These are phyloP conservation scores for Aspergillus texensis DNA, from an alignment of 2,329 filamentous ascomycete species.

Conservation along the genomic window DNA sequence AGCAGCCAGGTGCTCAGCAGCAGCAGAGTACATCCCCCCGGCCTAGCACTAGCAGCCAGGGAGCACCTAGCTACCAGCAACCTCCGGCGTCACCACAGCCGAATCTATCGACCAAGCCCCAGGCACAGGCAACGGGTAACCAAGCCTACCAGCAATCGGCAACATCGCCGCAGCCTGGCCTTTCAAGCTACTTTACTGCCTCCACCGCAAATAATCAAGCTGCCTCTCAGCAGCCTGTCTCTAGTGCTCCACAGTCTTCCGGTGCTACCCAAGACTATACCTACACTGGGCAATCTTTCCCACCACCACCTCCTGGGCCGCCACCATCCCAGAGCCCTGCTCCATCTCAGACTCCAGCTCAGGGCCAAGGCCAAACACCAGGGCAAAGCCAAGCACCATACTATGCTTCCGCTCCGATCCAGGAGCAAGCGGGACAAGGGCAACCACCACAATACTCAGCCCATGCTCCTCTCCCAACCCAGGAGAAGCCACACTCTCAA, in stretches of 20 bases:
- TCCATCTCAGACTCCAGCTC: slow-evolving; percentile 17
- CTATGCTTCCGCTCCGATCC: slow-evolving; percentile 37
- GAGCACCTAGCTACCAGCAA: slow-evolving; percentile 10
- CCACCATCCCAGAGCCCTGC: slow-evolving; percentile 17
- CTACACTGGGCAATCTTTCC: slow-evolving; percentile 39
- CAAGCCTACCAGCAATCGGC: slow-evolving; percentile 8
- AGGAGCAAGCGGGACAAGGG: slow-evolving; percentile 18
- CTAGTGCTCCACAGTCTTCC: slow-evolving; percentile 15
- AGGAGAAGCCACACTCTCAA: neutral
- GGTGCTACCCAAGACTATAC: slow-evolving; percentile 25
- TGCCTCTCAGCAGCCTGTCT: slow-evolving; percentile 9
- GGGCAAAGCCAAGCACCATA: slow-evolving; percentile 39
- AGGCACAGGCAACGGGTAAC: neutral
- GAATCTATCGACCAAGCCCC: neutral
- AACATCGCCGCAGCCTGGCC: slow-evolving; percentile 9
- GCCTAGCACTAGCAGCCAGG: neutral
- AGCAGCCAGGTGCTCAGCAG: slow-evolving; percentile 13
- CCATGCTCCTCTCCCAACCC: neutral
- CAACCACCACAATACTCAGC: neutral
- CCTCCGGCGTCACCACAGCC: slow-evolving; percentile 9
- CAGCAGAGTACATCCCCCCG: neutral
- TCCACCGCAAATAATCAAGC: neutral
- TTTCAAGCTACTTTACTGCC: neutral
- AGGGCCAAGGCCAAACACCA: slow-evolving; percentile 1
- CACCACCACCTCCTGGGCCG: slow-evolving; percentile 42